Conservation (phyloP, 2,329 filamentous ascomycete genomes). For the Neopestalotiopsis sp. region DNA sequence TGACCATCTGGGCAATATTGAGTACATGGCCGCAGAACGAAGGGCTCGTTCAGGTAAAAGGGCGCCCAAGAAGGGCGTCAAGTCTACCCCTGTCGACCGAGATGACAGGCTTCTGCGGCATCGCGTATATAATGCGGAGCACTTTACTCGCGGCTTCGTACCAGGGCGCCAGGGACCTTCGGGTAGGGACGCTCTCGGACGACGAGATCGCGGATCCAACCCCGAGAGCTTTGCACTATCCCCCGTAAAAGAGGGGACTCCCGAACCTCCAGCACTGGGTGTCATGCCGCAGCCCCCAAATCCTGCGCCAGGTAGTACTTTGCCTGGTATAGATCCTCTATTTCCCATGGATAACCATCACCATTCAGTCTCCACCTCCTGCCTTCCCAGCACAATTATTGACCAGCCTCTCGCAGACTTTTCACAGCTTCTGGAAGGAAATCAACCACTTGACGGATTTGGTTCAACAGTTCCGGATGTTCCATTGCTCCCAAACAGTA, state of each 20-base stretch:
- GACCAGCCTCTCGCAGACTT: background rate
- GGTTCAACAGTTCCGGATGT: background rate
- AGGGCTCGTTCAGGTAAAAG: background rate
- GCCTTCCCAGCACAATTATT: background rate
- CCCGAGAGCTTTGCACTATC: background rate
- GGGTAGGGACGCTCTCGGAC: background rate
- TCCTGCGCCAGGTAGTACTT: background rate
- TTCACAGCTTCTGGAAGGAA: background rate
- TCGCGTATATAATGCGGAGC: background rate
- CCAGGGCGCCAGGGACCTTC: background rate
- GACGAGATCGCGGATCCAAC: background rate
- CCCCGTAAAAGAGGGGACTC: background rate
- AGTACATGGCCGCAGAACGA: background rate
- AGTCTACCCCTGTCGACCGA: background rate
- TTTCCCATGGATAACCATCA: background rate
- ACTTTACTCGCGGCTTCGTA: background rate
- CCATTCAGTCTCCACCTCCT: background rate
- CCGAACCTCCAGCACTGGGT: background rate
- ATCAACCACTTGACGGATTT: background rate
- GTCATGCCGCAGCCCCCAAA: background rate
- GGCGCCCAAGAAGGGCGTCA: background rate
- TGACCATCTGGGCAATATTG: slow-evolving; percentile 10
- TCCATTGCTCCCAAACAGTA: background rate
- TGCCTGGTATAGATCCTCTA: background rate
- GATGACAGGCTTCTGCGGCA: background rate